Conservation (phyloP, 2,329 filamentous ascomycete genomes). For the Zarea fungicola region DNA sequence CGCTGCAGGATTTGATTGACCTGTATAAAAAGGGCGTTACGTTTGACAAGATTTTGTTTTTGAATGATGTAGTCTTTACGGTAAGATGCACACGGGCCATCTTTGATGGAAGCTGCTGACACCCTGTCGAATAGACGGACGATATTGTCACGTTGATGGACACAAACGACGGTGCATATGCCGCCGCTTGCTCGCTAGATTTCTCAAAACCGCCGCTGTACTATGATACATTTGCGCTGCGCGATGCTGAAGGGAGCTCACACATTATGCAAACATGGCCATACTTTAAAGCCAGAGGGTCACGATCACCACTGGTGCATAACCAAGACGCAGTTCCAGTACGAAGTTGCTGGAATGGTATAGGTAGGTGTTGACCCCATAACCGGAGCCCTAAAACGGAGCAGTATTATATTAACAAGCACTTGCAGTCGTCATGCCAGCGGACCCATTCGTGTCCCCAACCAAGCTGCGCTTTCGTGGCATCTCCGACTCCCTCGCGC, state of each 20-base stretch:
- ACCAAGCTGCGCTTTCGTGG: constrained; percentile 55
- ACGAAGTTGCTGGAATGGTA: constrained; percentile 42
- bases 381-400: no score
- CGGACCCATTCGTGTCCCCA: constrained; percentile 48
- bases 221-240: constrained; percentile 60
- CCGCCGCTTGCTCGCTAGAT: constrained; percentile 58
- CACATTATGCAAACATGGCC: constrained; percentile 53
- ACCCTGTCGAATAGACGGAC: constrained; percentile 34
- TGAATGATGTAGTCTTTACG: constrained; percentile 60
- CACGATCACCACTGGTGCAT: constrained; percentile 48
- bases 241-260: constrained; percentile 47
- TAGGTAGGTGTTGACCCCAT: constrained; percentile 30
- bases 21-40: constrained; percentile 43
- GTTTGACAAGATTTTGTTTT: constrained; percentile 55
- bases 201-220: constrained; percentile 49
- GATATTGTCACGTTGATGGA: constrained; percentile 52
- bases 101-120: background rate
- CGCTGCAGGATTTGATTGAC: constrained; percentile 53
- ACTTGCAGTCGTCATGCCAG: constrained; percentile 42
- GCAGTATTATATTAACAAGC: no score
- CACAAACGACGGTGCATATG: constrained; percentile 54
- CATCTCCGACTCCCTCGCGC: constrained; percentile 56
- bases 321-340: constrained; percentile 42
- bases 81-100: constrained; percentile 28
- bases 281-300: constrained; percentile 47